Evolutionary conservation across 805 yeast species (phyloP).

Genomic region (Candida bentonensis): DNA sequence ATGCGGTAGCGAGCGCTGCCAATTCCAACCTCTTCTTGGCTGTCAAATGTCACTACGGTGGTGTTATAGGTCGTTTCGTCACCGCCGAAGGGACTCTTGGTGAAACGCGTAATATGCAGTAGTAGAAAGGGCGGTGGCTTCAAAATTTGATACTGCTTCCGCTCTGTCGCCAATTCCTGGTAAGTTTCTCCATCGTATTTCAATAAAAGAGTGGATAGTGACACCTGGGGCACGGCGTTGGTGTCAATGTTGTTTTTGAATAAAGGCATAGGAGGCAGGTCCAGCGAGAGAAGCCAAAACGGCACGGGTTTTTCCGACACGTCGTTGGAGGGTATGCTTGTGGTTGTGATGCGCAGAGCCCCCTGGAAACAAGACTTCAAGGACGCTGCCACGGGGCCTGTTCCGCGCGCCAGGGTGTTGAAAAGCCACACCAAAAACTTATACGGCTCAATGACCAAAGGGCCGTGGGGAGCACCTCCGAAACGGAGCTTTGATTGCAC

Average conservation of each 20-base stretch:
- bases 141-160: constrained; percentile 26
- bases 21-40: constrained; percentile 23
- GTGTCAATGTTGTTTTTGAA: constrained; percentile 35
- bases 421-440: constrained; percentile 47
- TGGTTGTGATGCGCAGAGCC: constrained; percentile 24
- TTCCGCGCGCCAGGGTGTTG: constrained; percentile 24
- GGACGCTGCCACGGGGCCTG: constrained; percentile 5
- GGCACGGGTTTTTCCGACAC: constrained; percentile 13
- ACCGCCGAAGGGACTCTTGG: constrained; percentile 20
- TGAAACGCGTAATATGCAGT: constrained; percentile 43
- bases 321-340: constrained; percentile 15
- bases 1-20: constrained; percentile 26
- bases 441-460: constrained; percentile 32
- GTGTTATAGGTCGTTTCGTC: constrained; percentile 32
- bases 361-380: constrained; percentile 39
- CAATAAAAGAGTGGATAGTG: constrained; percentile 29
- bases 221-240: constrained; percentile 39
- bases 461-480: constrained; percentile 3
- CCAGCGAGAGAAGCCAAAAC: constrained; percentile 45
- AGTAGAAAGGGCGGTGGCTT: constrained; percentile 40
- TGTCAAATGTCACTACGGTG: constrained; percentile 44
- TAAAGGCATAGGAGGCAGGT: constrained; percentile 43
- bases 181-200: constrained; percentile 19
- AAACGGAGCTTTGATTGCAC: constrained; percentile 30
- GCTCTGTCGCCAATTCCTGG: constrained; percentile 23